Evolutionary conservation across 1,284 basidiomycete species (phyloP).

Genomic region (Irpex rosettiformis): DNA sequence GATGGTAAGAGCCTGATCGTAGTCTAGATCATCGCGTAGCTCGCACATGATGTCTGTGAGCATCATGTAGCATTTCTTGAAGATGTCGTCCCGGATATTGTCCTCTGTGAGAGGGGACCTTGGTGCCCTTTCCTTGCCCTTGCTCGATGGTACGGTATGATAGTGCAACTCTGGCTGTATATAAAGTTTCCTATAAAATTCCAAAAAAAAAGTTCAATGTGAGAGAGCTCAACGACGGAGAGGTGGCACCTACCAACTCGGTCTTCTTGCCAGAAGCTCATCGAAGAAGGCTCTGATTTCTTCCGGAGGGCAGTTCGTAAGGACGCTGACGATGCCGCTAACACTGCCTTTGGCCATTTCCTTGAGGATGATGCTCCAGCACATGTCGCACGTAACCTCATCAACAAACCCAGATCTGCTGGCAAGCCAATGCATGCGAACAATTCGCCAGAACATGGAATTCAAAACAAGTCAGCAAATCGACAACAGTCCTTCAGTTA

Average conservation of each 20-base stretch:
- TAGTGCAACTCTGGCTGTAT: neutral
- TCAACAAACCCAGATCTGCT: neutral
- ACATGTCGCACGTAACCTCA: neutral
- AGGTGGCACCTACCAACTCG: neutral
- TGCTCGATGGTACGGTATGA: neutral
- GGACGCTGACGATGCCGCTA: neutral
- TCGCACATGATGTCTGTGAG: constrained; percentile 1
- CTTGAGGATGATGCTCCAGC: neutral
- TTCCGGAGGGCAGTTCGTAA: neutral
- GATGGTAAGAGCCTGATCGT: neutral
- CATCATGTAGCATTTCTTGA: neutral
- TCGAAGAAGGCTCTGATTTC: neutral
- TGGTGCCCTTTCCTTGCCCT: neutral
- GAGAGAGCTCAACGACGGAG: no score
- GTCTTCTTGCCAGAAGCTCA: neutral
- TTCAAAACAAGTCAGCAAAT: neutral
- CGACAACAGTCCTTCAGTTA: no score
- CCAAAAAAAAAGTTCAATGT: no score
- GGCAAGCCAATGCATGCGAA: no score
- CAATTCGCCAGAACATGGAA: neutral
- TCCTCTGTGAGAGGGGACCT: neutral
- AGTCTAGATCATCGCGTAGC: constrained; percentile 1
- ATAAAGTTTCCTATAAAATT: neutral
- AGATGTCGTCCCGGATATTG: neutral
- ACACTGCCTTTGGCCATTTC: neutral